A percentile compares a stretch with the other conserved stretches of the same genome.
phyloP scores from a whole-genome alignment of 148 eudicot genomes.

The Vaccinium myrtillus region DNA sequence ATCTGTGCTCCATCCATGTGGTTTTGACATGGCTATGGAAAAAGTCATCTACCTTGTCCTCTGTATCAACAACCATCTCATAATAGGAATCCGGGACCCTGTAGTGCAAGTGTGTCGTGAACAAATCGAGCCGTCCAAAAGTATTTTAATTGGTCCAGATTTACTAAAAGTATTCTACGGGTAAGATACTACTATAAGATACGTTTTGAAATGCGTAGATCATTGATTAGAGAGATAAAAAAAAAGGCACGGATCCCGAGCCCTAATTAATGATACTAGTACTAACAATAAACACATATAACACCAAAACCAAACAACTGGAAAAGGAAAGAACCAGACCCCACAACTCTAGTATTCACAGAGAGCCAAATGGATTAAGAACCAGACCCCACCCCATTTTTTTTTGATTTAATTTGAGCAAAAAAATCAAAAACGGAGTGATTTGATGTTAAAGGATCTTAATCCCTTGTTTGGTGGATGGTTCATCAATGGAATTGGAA shows the following conservation, averaged over 20 bases:
- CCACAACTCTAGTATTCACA: neutral
- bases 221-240: too few relatives aligned
- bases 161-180: too few relatives aligned
- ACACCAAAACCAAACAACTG: neutral
- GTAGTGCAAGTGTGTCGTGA: too few relatives aligned
- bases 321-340: neutral
- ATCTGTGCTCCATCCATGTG: neutral
- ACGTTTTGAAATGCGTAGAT: too few relatives aligned
- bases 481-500: neutral
- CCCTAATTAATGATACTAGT: neutral
- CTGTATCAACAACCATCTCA: neutral
- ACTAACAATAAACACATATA: neutral
- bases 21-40: neutral
- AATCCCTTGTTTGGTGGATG: neutral
- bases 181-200: too few relatives aligned
- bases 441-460: too few relatives aligned
- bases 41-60: neutral
- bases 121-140: too few relatives aligned
- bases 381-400: too few relatives aligned
- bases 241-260: too few relatives aligned
- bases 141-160: too few relatives aligned
- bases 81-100: neutral
- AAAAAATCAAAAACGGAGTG: too few relatives aligned
- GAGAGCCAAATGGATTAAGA: neutral
- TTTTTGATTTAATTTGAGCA: too few relatives aligned